Percentiles rank a stretch among this genome's conserved stretches.
Conservation (phyloP, 306 rosid genomes). For the Sophora flavescens region DNA sequence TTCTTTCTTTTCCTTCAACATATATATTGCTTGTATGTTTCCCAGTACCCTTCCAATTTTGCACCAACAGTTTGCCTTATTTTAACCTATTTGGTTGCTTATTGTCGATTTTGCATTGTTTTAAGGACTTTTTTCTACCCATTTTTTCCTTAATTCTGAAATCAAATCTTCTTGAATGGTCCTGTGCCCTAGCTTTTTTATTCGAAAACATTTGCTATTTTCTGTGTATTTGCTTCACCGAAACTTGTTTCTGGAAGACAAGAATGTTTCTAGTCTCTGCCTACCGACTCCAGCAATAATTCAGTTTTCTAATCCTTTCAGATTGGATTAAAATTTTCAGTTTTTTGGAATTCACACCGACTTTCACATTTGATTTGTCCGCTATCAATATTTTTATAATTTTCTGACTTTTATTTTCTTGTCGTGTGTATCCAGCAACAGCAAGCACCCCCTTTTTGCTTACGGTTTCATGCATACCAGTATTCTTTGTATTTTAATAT, state of each 20-base stretch:
- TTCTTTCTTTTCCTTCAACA: not conserved
- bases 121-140: not conserved
- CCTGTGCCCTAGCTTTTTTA: not conserved
- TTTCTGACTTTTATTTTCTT: constrained; percentile 51
- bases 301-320: constrained; percentile 18
- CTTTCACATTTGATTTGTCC: constrained; percentile 36
- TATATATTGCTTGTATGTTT: constrained; percentile 5
- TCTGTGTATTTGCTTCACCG: not conserved
- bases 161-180: not conserved
- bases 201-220: constrained; percentile 11
- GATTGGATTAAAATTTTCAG: not conserved
- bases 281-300: not conserved
- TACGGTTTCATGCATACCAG: not conserved
- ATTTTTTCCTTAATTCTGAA: constrained; percentile 8
- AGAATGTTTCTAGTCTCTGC: constrained; percentile 10
- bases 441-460: not conserved
- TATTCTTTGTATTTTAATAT: not conserved
- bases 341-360: not conserved
- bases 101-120: not conserved
- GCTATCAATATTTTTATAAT: constrained; percentile 9
- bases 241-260: constrained; percentile 21
- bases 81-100: not conserved
- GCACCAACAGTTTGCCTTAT: not conserved
- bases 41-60: not conserved
- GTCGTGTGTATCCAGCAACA: not conserved